A percentile compares a stretch with the other conserved stretches of the same genome.
Conservation (phyloP, 2,329 filamentous ascomycete genomes). For the Diaporthe citri region DNA sequence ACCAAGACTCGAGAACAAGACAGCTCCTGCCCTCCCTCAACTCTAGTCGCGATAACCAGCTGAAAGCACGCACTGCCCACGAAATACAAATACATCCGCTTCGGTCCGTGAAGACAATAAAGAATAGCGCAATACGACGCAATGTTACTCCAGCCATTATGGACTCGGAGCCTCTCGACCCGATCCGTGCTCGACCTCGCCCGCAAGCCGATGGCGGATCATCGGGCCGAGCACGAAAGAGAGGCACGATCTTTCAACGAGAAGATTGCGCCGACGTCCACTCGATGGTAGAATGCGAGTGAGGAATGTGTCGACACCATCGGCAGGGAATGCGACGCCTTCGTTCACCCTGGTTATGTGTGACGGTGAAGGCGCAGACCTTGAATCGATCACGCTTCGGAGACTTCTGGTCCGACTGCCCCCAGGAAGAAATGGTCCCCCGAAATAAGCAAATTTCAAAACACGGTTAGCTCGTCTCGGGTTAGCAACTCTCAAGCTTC, state of each 20-base stretch:
- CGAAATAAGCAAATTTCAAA: background rate
- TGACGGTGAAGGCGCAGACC: background rate
- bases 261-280: background rate
- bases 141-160: background rate
- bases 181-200: background rate
- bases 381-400: background rate
- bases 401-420: background rate
- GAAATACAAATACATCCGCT: no score
- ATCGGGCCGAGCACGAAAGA: background rate
- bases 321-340: background rate
- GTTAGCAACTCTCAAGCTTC: no score
- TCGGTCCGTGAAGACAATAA: background rate
- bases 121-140: background rate
- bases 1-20: background rate
- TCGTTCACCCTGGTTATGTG: background rate
- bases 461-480: no score
- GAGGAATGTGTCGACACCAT: background rate
- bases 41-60: background rate
- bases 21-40: background rate
- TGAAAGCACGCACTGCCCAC: background rate
- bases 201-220: slow-evolving; percentile 1
- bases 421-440: background rate
- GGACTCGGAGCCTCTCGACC: background rate
- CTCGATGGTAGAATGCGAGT: background rate
- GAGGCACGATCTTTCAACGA: background rate